Percentiles rank a stretch among this genome's conserved stretches.
phyloP scores from a whole-genome alignment of 768 basidiomycete species.

The Mycena crocata region DNA sequence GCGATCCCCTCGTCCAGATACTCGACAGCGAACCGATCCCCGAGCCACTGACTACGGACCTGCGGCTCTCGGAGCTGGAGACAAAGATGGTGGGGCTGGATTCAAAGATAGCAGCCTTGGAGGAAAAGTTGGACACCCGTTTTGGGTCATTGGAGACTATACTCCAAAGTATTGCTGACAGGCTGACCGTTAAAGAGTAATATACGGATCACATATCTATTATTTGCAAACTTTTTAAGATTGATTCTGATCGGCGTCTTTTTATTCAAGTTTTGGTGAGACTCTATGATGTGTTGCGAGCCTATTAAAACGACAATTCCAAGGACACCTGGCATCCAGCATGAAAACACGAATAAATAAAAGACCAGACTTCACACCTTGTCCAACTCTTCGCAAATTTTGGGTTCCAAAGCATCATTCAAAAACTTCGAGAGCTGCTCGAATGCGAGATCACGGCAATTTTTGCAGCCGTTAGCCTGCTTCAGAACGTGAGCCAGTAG shows the following conservation, averaged over 20 bases:
- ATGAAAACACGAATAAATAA: too few species aligned
- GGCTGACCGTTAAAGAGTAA: not conserved
- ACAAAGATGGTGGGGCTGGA: slow-evolving; percentile 5
- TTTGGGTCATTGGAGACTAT: slow-evolving; percentile 23
- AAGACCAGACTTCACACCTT: not conserved
- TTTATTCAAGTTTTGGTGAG: too few species aligned
- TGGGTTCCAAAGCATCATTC: not conserved
- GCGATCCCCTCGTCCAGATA: slow-evolving; percentile 14
- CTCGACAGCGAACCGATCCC: slow-evolving; percentile 9
- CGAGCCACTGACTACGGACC: not conserved
- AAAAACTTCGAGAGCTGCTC: not conserved
- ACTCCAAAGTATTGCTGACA: slow-evolving; percentile 5
- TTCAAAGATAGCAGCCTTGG: slow-evolving; percentile 14
- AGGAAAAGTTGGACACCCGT: slow-evolving; percentile 21
- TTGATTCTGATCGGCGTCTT: too few species aligned
- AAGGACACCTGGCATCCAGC: not conserved
- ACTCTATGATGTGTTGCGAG: not conserved
- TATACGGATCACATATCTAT: too few species aligned
- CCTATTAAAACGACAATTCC: not conserved
- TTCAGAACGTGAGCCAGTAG: not conserved
- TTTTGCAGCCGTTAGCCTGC: slow-evolving; percentile 6
- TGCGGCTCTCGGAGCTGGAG: slow-evolving; percentile 4
- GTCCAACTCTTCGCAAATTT: not conserved
- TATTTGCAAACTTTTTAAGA: too few species aligned
- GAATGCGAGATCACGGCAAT: not conserved